Percentiles rank a stretch among this genome's conserved stretches.
phyloP scores from a whole-genome alignment of 768 basidiomycete species.

The Rhizopogon sp. region DNA sequence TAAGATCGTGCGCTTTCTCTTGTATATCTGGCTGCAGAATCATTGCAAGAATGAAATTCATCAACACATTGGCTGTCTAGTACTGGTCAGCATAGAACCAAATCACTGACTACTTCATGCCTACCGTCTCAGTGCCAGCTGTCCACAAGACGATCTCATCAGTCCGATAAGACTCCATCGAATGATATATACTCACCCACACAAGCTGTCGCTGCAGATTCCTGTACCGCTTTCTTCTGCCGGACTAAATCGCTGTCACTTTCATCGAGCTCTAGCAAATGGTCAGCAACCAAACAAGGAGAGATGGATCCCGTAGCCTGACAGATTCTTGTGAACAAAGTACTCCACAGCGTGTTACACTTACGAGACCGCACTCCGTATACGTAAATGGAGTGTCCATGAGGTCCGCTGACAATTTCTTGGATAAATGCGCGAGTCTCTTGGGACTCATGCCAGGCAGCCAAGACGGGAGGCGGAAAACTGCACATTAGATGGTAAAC shows the following conservation, averaged over 20 bases:
- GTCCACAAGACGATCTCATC: not conserved
- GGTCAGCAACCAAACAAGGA: slow-evolving; percentile 8
- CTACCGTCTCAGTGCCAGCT: slow-evolving; percentile 7
- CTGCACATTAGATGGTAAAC: not conserved
- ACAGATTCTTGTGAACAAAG: not conserved
- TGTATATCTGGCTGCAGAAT: slow-evolving; percentile 5
- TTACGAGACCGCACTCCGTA: not conserved
- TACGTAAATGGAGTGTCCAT: slow-evolving; percentile 1
- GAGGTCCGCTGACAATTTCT: not conserved
- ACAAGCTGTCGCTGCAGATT: slow-evolving; percentile 2
- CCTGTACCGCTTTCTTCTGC: not conserved
- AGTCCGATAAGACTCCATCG: not conserved
- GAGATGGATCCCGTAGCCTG: not conserved
- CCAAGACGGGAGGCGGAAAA: slow-evolving; percentile 4
- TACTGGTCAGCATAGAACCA: not conserved
- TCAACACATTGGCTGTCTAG: slow-evolving; percentile 1
- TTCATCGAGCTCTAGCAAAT: not conserved
- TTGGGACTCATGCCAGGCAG: slow-evolving; percentile 3
- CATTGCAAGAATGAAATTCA: slow-evolving; percentile 7
- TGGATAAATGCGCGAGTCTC: not conserved
- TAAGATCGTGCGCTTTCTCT: slow-evolving; percentile 3
- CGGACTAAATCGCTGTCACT: not conserved
- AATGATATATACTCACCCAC: not conserved
- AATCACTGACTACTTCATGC: not conserved
- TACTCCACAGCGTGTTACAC: not conserved